Conservation (phyloP, 139 green algal species). For the Cymbomonas tetramitiformis region DNA sequence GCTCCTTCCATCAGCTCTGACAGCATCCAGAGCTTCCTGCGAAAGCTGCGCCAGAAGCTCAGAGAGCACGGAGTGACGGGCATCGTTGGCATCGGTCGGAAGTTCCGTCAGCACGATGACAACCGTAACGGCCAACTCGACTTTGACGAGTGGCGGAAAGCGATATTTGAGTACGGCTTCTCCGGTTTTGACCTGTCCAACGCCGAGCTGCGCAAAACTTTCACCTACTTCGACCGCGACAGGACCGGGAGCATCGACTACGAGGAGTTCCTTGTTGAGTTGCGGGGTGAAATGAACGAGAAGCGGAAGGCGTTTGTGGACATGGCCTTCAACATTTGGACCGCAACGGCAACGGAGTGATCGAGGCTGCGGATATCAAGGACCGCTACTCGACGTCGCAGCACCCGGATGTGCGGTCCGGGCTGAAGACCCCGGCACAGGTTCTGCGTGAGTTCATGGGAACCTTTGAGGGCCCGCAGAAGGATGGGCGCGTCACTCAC, state of each 20-base stretch:
- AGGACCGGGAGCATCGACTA: slow-evolving; percentile 31
- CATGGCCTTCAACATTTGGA: slow-evolving; percentile 36
- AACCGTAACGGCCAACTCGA: no score
- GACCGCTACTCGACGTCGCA: slow-evolving; percentile 26
- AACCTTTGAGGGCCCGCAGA: slow-evolving; percentile 28
- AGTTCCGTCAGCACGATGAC: no score
- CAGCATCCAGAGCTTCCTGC: no score
- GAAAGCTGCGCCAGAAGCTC: no score
- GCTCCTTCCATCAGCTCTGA: no score
- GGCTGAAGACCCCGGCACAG: slow-evolving; percentile 28
- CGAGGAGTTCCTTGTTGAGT: slow-evolving; percentile 35
- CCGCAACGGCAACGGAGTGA: slow-evolving; percentile 22
- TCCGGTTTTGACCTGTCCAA: no score
- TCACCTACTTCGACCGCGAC: slow-evolving; percentile 34
- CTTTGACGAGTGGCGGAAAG: no score
- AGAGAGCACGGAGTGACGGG: no score
- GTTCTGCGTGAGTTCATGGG: slow-evolving; percentile 34
- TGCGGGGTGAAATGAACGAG: slow-evolving; percentile 33
- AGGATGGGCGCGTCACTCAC: slow-evolving; percentile 30
- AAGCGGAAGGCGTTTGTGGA: slow-evolving; percentile 30
- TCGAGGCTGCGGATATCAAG: slow-evolving; percentile 33
- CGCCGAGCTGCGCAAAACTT: slow-evolving; percentile 23
- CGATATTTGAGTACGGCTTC: no score
- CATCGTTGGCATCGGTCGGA: no score
- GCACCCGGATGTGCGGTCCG: slow-evolving; percentile 35